Evolutionary conservation across 345 rosid genomes (phyloP), one percentile per base, ranked within the genome.

Genomic region (Draba incana): DNA sequence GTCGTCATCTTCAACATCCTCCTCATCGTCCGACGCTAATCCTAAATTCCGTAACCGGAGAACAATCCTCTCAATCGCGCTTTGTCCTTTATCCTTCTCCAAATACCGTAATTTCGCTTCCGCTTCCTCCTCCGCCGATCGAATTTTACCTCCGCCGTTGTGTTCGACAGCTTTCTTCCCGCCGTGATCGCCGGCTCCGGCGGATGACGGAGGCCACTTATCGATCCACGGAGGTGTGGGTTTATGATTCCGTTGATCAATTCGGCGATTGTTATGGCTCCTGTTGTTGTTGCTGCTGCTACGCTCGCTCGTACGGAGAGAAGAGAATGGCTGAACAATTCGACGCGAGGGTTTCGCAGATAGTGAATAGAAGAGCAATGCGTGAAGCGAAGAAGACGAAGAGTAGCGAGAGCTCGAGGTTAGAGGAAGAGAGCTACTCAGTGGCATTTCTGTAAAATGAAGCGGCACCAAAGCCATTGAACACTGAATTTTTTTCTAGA

Each of bases 11-110:
- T 71, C 83, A 13, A 49, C 83, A 20, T 81, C 89, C 6, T 80
- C 92, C 37, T 84, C 91, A 15, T 83, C 94, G 49, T 88, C 89
- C 2, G 88, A 79, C 3, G 80, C 96, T 57, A 91, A 50, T 20
- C 97, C 99, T 8, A 94, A 53, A 77, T 94, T 86, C 66, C 97
- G 79, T 68, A 94, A 71, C 60, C 97, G 82, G 43, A 94, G 89
- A 48, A 88, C 97, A 27, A 94, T 94, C 68, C 92, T 81, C 48
- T 94, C 92, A 2, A 94, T 84, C 6, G 97, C 90, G 59, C 64
- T 90, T 41, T 85, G 82, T 20, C 89, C 88, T 77, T 54, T 88
- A 46, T 79, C 87, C 46, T 64, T 53, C 62, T 72, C 70, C 15
- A 69, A 43, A 39, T 69, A 80, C 16, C 73, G 72, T 37, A 77